Evolutionary conservation across 1,284 basidiomycete genomes (phyloP).

Genomic region (Salmacisia buchloeana): DNA sequence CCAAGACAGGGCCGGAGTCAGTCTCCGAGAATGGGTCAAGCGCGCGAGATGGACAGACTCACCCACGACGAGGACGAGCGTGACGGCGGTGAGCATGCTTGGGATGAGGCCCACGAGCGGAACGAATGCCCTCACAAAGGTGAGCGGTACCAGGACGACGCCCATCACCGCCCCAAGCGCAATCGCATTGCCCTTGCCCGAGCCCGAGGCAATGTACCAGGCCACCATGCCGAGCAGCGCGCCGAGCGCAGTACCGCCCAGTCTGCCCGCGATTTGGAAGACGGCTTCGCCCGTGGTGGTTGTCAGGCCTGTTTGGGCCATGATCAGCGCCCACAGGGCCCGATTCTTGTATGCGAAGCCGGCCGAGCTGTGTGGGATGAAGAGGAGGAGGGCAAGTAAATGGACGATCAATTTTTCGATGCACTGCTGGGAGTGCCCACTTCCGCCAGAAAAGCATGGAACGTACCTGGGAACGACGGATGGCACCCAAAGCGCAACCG

Average conservation of each 20-base stretch:
- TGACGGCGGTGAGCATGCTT: conserved; percentile 42
- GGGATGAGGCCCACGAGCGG: conserved; percentile 57
- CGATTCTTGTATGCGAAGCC: conserved; percentile 54
- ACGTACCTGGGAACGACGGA: conserved; percentile 52
- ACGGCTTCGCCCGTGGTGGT: conserved; percentile 51
- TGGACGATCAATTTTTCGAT: background rate
- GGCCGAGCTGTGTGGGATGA: too few species aligned
- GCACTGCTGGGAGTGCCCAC: too few species aligned
- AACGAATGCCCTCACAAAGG: conserved; percentile 59
- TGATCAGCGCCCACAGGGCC: conserved; percentile 62
- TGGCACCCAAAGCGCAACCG: conserved; percentile 60
- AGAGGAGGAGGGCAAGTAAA: background rate
- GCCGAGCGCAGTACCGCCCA: conserved; percentile 56
- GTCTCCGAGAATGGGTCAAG: too few species aligned
- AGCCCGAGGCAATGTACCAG: conserved; percentile 61
- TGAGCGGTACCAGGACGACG: conserved; percentile 57
- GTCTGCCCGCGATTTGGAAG: conserved; percentile 55
- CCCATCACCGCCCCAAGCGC: conserved; percentile 59
- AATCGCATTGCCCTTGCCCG: conserved; percentile 59
- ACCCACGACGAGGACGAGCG: conserved; percentile 47
- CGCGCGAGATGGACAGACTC: too few species aligned
- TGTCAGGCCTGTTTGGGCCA: conserved; percentile 63
- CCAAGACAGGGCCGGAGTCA: background rate
- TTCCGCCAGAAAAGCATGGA: background rate
- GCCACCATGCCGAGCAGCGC: conserved; percentile 57